Conservation (phyloP, 2,329 filamentous ascomycete species). For the Coleophoma cylindrospora region DNA sequence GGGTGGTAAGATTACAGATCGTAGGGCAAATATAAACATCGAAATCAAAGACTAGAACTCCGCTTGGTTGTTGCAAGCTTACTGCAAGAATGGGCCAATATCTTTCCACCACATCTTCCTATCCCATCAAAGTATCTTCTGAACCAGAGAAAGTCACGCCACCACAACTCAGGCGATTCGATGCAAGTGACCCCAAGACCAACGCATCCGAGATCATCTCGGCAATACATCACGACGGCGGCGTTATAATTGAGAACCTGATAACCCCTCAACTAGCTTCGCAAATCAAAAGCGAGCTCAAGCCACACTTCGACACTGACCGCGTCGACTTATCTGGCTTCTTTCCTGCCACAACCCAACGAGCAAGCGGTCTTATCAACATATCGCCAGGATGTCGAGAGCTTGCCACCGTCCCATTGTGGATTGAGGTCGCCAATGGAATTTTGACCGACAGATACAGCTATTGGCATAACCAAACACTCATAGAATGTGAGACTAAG, state of each 20-base stretch:
- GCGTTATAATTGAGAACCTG: slow-evolving; percentile 31
- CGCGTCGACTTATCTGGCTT: slow-evolving; percentile 31
- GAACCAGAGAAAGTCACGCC: background rate
- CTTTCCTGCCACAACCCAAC: slow-evolving; percentile 33
- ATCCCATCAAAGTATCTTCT: too few species aligned
- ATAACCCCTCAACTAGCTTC: slow-evolving; percentile 25
- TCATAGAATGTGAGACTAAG: slow-evolving; percentile 27
- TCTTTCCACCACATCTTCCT: background rate
- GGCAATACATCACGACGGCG: slow-evolving; percentile 26
- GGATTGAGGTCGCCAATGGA: slow-evolving; percentile 27
- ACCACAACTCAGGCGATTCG: background rate
- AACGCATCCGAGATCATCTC: background rate
- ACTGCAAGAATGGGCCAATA: background rate
- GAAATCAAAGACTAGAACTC: too few species aligned
- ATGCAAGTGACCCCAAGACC: slow-evolving; percentile 1
- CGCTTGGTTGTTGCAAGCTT: too few species aligned
- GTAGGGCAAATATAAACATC: too few species aligned
- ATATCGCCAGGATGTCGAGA: slow-evolving; percentile 33
- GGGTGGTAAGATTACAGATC: too few species aligned
- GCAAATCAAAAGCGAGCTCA: slow-evolving; percentile 32
- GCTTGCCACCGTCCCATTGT: slow-evolving; percentile 29
- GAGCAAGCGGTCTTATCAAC: slow-evolving; percentile 32
- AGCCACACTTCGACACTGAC: slow-evolving; percentile 31
- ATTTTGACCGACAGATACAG: slow-evolving; percentile 31
- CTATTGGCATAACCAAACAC: slow-evolving; percentile 29